These are phyloP conservation scores for Paraurostyla sp. DNA, from an alignment of 73 alveolate species.

Conservation along the genomic window DNA sequence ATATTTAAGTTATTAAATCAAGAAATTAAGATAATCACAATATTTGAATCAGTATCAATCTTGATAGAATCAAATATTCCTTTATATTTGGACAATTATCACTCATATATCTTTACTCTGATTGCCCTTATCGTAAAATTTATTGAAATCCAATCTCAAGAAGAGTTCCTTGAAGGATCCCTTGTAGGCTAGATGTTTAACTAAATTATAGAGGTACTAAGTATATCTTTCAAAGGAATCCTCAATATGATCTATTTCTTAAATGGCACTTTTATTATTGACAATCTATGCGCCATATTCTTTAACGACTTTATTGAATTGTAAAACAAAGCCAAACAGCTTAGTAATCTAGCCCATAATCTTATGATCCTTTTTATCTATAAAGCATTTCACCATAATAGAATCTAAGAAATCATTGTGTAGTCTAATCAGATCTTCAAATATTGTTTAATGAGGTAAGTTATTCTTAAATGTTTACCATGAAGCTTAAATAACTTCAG, in stretches of 20 bases:
- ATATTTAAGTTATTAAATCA: too few relatives aligned
- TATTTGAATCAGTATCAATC: too few relatives aligned
- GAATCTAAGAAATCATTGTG: slow-evolving; percentile 56
- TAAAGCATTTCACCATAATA: slow-evolving; percentile 46
- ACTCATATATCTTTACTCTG: too few relatives aligned
- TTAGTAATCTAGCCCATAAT: slow-evolving; percentile 32
- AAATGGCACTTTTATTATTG: background rate
- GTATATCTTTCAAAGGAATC: slow-evolving; percentile 33
- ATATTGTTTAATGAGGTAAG: background rate
- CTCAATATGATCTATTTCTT: slow-evolving; percentile 1
- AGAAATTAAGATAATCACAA: too few relatives aligned
- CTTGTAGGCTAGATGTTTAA: slow-evolving; percentile 35
- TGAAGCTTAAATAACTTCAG: slow-evolving; percentile 42
- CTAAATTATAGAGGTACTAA: slow-evolving; percentile 13
- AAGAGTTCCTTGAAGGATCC: slow-evolving; percentile 34
- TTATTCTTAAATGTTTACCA: slow-evolving; percentile 57
- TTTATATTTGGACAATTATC: too few relatives aligned
- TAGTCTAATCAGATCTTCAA: slow-evolving; percentile 65
- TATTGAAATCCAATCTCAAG: slow-evolving; percentile 10
- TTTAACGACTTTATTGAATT: slow-evolving; percentile 30
- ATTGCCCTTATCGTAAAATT: slow-evolving; percentile 27
- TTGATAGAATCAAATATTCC: background rate
- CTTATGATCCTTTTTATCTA: slow-evolving; percentile 48
- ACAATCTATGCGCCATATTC: slow-evolving; percentile 2
- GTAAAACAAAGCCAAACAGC: slow-evolving; percentile 22